A percentile compares a stretch with the other conserved stretches of the same genome.
phyloP scores from a whole-genome alignment of 2,329 filamentous ascomycete genomes.

The Monilinia polystroma region DNA sequence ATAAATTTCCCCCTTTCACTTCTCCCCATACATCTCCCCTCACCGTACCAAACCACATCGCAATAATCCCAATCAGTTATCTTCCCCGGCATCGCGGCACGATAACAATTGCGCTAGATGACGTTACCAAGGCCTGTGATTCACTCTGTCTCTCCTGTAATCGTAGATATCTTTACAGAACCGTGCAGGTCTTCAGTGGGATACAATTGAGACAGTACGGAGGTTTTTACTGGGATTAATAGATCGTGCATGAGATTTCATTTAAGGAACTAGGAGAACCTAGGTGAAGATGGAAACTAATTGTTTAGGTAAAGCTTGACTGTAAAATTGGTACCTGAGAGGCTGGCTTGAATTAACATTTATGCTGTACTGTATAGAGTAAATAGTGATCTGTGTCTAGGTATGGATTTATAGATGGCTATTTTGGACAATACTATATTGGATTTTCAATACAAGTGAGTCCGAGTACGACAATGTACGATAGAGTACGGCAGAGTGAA shows the following conservation, averaged over 20 bases:
- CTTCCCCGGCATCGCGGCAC: conserved; percentile 18
- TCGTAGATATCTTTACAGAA: conserved; percentile 9
- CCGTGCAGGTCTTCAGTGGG: conserved; percentile 20
- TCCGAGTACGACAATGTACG: not conserved
- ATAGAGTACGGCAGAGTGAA: not conserved
- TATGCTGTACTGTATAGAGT: not conserved
- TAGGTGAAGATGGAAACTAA: conserved; percentile 13
- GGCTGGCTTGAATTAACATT: conserved; percentile 1
- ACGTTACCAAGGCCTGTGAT: conserved; percentile 16
- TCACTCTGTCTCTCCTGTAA: conserved; percentile 6
- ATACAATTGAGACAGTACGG: conserved; percentile 9
- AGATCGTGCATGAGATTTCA: conserved; percentile 19
- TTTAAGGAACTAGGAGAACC: conserved; percentile 1
- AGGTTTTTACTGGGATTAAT: conserved; percentile 5
- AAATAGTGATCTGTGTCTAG: not conserved
- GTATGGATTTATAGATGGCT: not conserved
- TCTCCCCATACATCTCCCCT: not conserved
- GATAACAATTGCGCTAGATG: conserved; percentile 20
- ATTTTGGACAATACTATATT: not conserved
- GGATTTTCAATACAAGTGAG: not conserved
- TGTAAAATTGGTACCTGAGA: conserved; percentile 5
- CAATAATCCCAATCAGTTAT: conserved; percentile 12
- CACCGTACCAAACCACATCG: not conserved
- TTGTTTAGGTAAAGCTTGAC: conserved; percentile 22
- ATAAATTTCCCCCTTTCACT: not conserved